Base-by-base conservation (phyloP, 1,284 basidiomycete genomes). In the Moesziomyces sp. region DNA sequence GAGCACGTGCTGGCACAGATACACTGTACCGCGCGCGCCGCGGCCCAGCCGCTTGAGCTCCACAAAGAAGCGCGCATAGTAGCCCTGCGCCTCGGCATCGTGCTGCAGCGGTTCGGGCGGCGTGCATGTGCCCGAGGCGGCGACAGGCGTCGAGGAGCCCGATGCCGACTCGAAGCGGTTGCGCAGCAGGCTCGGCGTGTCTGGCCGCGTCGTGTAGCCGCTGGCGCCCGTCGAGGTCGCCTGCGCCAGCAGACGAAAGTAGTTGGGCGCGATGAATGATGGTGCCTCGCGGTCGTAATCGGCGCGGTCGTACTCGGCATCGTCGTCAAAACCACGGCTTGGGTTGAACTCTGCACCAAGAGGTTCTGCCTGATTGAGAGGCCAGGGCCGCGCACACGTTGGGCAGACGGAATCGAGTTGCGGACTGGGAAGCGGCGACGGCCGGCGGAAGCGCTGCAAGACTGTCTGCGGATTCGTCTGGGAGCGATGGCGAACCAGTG, bases 11-110 rank as follows among this genome's bases (percentile, higher is more conserved):
- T 93, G 76, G 79, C 93, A 94, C 5, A 94, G 86, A 82, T 88
- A 96, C 0, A 97, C 94, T 35, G 88, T 91, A 0, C 94, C 94
- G 77, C 93, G 93, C 0, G 94, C 94, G 45, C 94, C 94, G 89
- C 94, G 93, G 0, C 94, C 94, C 2, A 96, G 86, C 54, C 90
- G 89, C 64, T 88, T 89, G 70, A 95, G 92, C 79, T 95, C 93
- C 68, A 91, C 88, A 80, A 97, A 96, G 86, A 95, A 96, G 0
- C 92, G 88, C 18, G 84, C 81, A 67, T 87, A 87, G 70, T 87
- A 87, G 7, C 87, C 87, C 54, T 84, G 84, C 0, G 85, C 85
- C 9, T 85, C 84, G 14, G 61, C 57, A 9, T 53, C 42, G 14
- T 52, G 49, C 13, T 55, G 24, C 47, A 68, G 58, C 16, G 57